Base-by-base conservation (phyloP, 1,284 basidiomycete species). In the Butyriboletus appendiculatus region DNA sequence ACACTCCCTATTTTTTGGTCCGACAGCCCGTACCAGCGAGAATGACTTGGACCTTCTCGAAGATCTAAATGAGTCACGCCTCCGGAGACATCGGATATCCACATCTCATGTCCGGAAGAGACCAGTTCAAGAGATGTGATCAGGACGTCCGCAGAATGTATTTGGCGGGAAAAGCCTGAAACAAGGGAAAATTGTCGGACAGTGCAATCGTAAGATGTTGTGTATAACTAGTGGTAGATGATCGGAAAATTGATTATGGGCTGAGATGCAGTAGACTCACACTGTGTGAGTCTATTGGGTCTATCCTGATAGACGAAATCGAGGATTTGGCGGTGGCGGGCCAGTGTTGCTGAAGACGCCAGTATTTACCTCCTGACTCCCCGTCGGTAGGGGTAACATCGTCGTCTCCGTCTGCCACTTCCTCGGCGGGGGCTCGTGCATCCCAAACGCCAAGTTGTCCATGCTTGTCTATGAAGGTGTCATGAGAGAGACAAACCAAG, bases 361-460 rank as follows among this genome's bases (percentile, higher is more conserved):
- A 92, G 61, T 86, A 85, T 66, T 81, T 86, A 2, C 90, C 90
- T n/a, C 79, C 78, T 65, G 86, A 83, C 43, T 70, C 65, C 37
- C 77, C 76, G 15, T 73, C 73, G 10, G 67, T 57, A 20, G 69
- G 56, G 9, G 72, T 47, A 10, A 75, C 69, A 44, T 85, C 81
- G 0, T 72, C 85, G 54, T 89, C 85, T 37, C 85, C 88, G 45
- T 86, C 86, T 3, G 70, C 72, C 3, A 75, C 73, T 59, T 88
- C 88, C 40, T 88, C 86, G 20, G 71, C 58, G 4, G 81, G 73
- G 2, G 90, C 88, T 52, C 80, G 79, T 16, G 90, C 85, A 70
- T 92, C 89, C 90, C 90, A 92, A 42, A 92, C 86, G 7, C 89
- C 90, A 30, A 92, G 73, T 59, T 85, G 80, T 0, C 90, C 90